Percentiles rank a stretch among this genome's conserved stretches.
These are phyloP conservation scores for Nelumbo lutea DNA, from an alignment of 164 flowering plant genomes.

Conservation along the genomic window DNA sequence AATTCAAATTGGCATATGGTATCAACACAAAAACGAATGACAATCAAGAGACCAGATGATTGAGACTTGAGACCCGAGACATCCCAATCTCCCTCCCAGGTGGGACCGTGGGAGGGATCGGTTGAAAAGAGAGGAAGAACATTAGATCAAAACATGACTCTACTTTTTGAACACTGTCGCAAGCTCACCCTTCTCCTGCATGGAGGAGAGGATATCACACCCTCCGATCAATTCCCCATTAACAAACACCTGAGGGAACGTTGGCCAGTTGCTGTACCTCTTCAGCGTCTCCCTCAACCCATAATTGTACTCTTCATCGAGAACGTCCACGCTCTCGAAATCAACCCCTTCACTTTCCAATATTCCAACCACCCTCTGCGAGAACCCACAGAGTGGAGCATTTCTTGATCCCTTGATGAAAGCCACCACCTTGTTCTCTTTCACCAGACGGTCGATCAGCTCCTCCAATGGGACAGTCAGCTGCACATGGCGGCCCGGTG, in stretches of 20 bases:
- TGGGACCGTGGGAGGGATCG: too few species aligned
- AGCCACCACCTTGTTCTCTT: slow-evolving; percentile 90
- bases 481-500: slow-evolving; percentile 83
- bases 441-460: slow-evolving; percentile 75
- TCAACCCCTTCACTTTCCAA: slow-evolving; percentile 69
- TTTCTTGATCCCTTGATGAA: slow-evolving; percentile 94
- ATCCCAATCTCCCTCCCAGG: too few species aligned
- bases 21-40: too few species aligned
- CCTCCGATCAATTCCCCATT: slow-evolving; percentile 85
- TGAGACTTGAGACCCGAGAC: too few species aligned
- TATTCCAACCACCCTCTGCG: slow-evolving; percentile 80
- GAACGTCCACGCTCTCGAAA: slow-evolving; percentile 83
- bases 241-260: slow-evolving; percentile 90
- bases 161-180: slow-evolving; percentile 45
- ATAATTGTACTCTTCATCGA: slow-evolving; percentile 77
- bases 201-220: slow-evolving; percentile 78
- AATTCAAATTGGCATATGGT: too few species aligned
- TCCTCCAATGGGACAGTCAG: slow-evolving; percentile 79
- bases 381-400: slow-evolving; percentile 90
- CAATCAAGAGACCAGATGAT: too few species aligned
- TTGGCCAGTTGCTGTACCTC: slow-evolving; percentile 93
- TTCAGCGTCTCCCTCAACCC: slow-evolving; percentile 85
- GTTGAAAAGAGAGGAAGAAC: too few species aligned
- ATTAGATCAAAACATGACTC: too few species aligned
- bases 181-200: slow-evolving; percentile 89